These are phyloP conservation scores for Termitomyces sp. DNA, from an alignment of 768 basidiomycete genomes.

Conservation along the genomic window DNA sequence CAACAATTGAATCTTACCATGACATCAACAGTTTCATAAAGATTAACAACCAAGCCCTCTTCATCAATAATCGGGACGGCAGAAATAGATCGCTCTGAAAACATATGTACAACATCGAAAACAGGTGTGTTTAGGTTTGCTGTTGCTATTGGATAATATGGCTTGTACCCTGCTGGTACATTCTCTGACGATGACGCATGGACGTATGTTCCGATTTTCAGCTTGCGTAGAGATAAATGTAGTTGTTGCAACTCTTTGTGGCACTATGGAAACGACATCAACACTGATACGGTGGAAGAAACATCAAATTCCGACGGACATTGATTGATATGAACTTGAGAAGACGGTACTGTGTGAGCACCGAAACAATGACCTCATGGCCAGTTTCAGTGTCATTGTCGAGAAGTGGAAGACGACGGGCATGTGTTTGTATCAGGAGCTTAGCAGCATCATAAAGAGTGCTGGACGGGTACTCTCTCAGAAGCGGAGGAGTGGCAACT, in stretches of 20 bases:
- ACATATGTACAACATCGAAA: constrained; percentile 98
- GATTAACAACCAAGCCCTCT: constrained; percentile 87
- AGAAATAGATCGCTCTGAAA: constrained; percentile 90
- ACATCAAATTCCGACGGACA: constrained; percentile 38
- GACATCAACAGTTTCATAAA: constrained; percentile 99
- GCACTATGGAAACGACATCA: constrained; percentile 48
- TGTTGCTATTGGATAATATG: constrained; percentile 87
- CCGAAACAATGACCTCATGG: constrained; percentile 92
- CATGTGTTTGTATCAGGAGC: constrained; percentile 90
- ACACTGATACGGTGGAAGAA: not conserved
- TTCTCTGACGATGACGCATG: constrained; percentile 41
- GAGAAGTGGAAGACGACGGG: constrained; percentile 88
- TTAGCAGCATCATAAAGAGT: constrained; percentile 88
- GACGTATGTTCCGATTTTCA: constrained; percentile 94
- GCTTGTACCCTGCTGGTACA: constrained; percentile 50
- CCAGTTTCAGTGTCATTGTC: constrained; percentile 92
- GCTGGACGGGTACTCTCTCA: constrained; percentile 81
- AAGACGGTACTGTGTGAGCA: constrained; percentile 94
- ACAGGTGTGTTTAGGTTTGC: constrained; percentile 89
- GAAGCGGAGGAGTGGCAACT: constrained; percentile 87
- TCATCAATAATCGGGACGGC: constrained; percentile 96
- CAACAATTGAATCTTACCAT: constrained; percentile 51
- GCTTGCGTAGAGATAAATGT: constrained; percentile 72
- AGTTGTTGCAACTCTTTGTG: constrained; percentile 77
- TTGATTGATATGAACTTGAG: constrained; percentile 99